Percentiles rank a stretch among this genome's conserved stretches.
phyloP scores from a whole-genome alignment of 2,329 filamentous ascomycete genomes.

The Bipolaris gigantea region DNA sequence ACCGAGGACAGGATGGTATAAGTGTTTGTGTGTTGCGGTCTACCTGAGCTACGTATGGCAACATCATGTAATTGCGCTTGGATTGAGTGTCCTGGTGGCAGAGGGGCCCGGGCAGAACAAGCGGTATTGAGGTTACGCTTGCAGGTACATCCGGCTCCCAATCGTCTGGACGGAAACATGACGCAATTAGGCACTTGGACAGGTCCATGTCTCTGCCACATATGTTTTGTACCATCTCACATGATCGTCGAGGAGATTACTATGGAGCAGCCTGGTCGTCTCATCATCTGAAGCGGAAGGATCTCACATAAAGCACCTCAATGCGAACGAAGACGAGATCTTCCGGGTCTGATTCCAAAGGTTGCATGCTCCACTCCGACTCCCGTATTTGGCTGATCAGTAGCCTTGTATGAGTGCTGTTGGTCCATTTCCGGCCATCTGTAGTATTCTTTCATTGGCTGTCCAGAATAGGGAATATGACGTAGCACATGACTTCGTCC shows the following conservation, averaged over 20 bases:
- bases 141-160: no score
- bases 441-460: neutral
- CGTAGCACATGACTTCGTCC: neutral
- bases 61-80: no score
- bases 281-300: neutral
- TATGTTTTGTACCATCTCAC: neutral
- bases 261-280: no score
- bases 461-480: neutral
- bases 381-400: no score
- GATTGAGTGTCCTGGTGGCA: no score
- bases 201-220: neutral
- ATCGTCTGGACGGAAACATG: no score
- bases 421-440: neutral
- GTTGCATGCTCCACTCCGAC: neutral
- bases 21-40: no score
- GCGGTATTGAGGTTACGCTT: no score
- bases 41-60: no score
- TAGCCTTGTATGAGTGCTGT: neutral
- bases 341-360: neutral
- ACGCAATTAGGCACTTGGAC: neutral
- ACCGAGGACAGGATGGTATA: no score
- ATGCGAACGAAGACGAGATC: neutral
- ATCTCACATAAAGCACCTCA: neutral
- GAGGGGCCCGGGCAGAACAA: no score
- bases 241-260: neutral